Evolutionary conservation across 2,329 filamentous ascomycete genomes (phyloP), one percentile per base, ranked within the genome.

Genomic region (Aspergillus fumigatus): DNA sequence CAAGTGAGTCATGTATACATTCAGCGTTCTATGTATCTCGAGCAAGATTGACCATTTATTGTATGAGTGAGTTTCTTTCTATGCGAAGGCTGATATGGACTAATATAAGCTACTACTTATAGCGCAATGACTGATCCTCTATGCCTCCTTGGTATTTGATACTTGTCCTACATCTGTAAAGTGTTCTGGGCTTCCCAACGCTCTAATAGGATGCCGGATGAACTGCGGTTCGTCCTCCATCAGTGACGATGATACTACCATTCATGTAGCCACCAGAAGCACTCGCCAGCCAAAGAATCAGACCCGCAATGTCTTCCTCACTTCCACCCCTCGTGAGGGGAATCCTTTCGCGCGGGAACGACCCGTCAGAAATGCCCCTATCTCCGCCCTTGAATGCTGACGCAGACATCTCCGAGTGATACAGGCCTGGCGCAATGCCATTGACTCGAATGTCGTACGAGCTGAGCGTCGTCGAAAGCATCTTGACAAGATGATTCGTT

Each of bases 201-300:
- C 23, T 40, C 50, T 62, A 86, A 65, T 82, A 85, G 3, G 79
- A 79, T 14, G 80, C 78, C 27, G 84, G 83, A 60, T 86, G 77
- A 17, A 75, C 79, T 27, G 77, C 76, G 50, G 89, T 51, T 40
- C 85, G 77, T 1, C 86, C 86, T 50, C 86, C 86, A 67, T 89
- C 87, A 0, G 83, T 76, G 7, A 88, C 72, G 49, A 88, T 72
- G 17, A 85, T 79, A 57, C 80, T 81, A 2, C 86, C 87, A 69
- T 88, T 89, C 63, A 83, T 76, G 68, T 87, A 89, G 3, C 82
- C 83, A 0, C 87, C 87, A 2, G 86, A 85, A 59, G 81, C 75
- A 50, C 83, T 84, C 3, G 83, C 83, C 67, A 90, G 75, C 75
- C 85, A 89, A 51, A 90, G 68, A 26, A 89, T 79, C 50, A 83